phyloP scores from a whole-genome alignment of 73 alveolate species.

The Paraurostyla sp. region DNA sequence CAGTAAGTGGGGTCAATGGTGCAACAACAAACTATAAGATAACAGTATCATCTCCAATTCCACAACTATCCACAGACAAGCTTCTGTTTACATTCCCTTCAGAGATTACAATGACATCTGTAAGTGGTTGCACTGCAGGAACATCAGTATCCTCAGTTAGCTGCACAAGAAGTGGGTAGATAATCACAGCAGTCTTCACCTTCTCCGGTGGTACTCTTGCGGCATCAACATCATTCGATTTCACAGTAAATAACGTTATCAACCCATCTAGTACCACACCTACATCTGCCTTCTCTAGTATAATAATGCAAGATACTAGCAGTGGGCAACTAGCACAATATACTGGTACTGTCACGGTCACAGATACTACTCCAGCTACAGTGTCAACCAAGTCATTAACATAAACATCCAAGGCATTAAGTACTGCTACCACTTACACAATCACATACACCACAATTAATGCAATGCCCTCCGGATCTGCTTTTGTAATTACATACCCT shows the following conservation, averaged over 20 bases:
- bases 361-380: slow-evolving; percentile 6
- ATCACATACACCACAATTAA: neutral
- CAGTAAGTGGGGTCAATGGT: slow-evolving; percentile 49
- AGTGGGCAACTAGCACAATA: neutral
- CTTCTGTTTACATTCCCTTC: slow-evolving; percentile 49
- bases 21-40: slow-evolving; percentile 57
- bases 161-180: neutral
- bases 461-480: neutral
- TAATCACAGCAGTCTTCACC: neutral
- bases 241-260: too few relatives aligned
- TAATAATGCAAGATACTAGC: neutral
- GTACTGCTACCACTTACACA: slow-evolving; percentile 35
- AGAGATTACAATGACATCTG: slow-evolving; percentile 45
- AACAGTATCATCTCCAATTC: neutral
- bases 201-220: neutral
- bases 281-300: neutral
- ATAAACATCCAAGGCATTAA: neutral
- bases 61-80: neutral
- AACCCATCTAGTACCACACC: slow-evolving; percentile 26
- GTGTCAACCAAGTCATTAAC: slow-evolving; percentile 18
- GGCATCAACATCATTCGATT: neutral
- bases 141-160: neutral
- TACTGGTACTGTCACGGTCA: slow-evolving; percentile 15
- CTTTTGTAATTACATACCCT: neutral
- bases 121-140: slow-evolving; percentile 17